Percentiles rank a stretch among this genome's conserved stretches.
Conservation (phyloP, 2,329 filamentous ascomycete species). For the Teratosphaeriaceae sp. region DNA sequence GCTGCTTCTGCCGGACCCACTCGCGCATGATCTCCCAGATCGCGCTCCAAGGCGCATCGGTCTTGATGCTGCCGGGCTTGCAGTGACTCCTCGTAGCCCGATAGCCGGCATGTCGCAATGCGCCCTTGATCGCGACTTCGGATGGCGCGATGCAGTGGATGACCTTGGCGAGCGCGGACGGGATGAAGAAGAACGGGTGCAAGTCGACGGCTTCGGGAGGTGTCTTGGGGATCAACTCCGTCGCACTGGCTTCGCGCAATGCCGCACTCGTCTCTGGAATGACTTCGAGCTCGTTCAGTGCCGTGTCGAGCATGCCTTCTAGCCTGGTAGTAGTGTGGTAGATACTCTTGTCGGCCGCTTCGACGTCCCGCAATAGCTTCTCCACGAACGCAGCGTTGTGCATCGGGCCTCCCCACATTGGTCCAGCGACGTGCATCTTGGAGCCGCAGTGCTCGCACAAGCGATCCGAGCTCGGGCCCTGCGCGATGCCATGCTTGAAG, state of each 20-base stretch:
- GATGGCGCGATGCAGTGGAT: conserved; percentile 74
- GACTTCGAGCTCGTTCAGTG: conserved; percentile 62
- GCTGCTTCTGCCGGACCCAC: conserved; percentile 76
- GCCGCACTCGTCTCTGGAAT: conserved; percentile 7
- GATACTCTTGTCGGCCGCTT: conserved; percentile 56
- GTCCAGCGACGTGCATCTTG: conserved; percentile 81
- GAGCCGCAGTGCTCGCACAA: conserved; percentile 77
- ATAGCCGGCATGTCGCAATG: conserved; percentile 74
- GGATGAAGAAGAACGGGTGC: conserved; percentile 81
- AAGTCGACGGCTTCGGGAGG: conserved; percentile 62
- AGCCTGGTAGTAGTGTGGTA: conserved; percentile 79
- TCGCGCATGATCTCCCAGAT: conserved; percentile 93
- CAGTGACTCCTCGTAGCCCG: conserved; percentile 79
- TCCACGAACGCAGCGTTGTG: conserved; percentile 81
- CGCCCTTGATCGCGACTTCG: conserved; percentile 74
- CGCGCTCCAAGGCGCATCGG: conserved; percentile 81
- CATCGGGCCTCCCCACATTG: conserved; percentile 89
- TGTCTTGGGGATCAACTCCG: conserved; percentile 35
- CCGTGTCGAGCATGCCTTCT: conserved; percentile 85
- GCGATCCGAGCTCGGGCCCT: conserved; percentile 60
- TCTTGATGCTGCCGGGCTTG: conserved; percentile 84
- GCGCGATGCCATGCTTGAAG: conserved; percentile 71
- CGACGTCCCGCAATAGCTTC: conserved; percentile 66
- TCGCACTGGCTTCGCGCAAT: conserved; percentile 2
- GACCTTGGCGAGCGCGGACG: conserved; percentile 65